phyloP scores from a whole-genome alignment of 176 grass and related monocot species.

The Triticum aestivum region IWGSC_CS_RefSeq_v2.1 NC_057814.1:161843881-161844380 shows the following conservation, averaged over 20 bases:
- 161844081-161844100: neutral
- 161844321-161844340: neutral
- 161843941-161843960: neutral
- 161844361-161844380: neutral
- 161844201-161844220: neutral
- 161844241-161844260: no score
- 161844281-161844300: neutral
- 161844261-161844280: neutral
- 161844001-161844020: neutral
- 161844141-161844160: no score
- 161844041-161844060: neutral
- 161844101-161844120: neutral
- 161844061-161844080: neutral
- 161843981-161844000: neutral
- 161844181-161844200: no score
- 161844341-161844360: neutral
- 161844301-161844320: neutral
- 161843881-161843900: constrained; percentile 12
- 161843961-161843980: neutral
- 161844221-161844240: neutral
- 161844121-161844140: neutral
- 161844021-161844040: neutral
- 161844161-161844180: no score
- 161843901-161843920: constrained; percentile 15
- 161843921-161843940: constrained; percentile 10